Conservation (phyloP, 169 alveolate genomes). For the Plasmodium knowlesi region DNA sequence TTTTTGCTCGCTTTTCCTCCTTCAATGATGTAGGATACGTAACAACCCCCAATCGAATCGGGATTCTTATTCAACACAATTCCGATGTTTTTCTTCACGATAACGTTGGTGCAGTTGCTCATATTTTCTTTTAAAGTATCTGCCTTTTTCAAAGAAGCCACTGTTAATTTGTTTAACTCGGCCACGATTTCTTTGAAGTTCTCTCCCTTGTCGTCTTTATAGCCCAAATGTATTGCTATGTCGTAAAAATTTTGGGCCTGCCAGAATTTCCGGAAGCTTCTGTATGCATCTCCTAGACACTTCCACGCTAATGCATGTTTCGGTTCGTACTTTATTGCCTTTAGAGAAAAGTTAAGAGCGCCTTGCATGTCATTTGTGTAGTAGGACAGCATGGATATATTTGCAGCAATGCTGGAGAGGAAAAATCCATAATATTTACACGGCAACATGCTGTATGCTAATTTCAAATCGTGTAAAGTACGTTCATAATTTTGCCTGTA, state of each 20-base stretch:
- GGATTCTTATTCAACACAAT: constrained; percentile 67
- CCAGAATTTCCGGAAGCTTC: constrained; percentile 71
- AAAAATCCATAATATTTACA: constrained; percentile 71
- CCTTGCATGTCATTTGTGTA: constrained; percentile 72
- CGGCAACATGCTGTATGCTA: constrained; percentile 69
- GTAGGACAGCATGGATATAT: constrained; percentile 42
- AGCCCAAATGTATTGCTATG: constrained; percentile 67
- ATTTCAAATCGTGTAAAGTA: constrained; percentile 55
- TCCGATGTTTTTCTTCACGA: constrained; percentile 67
- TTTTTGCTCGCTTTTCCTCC: constrained; percentile 74
- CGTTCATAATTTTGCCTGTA: constrained; percentile 56
- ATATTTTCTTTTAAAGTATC: constrained; percentile 49
- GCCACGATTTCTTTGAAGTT: constrained; percentile 40
- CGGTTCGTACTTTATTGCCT: constrained; percentile 67
- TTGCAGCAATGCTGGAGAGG: constrained; percentile 26
- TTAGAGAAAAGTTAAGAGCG: constrained; percentile 45
- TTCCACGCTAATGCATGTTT: constrained; percentile 45
- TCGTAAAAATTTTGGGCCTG: constrained; percentile 72
- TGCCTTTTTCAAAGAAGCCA: constrained; percentile 51
- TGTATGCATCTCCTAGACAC: constrained; percentile 70
- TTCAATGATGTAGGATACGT: constrained; percentile 63
- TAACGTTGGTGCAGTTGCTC: constrained; percentile 18
- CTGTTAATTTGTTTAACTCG: constrained; percentile 32
- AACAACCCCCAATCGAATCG: constrained; percentile 69
- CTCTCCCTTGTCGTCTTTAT: constrained; percentile 68